Evolutionary conservation across 179 eudicot genomes (phyloP).

Genomic region (Vitellaria paradoxa): DNA sequence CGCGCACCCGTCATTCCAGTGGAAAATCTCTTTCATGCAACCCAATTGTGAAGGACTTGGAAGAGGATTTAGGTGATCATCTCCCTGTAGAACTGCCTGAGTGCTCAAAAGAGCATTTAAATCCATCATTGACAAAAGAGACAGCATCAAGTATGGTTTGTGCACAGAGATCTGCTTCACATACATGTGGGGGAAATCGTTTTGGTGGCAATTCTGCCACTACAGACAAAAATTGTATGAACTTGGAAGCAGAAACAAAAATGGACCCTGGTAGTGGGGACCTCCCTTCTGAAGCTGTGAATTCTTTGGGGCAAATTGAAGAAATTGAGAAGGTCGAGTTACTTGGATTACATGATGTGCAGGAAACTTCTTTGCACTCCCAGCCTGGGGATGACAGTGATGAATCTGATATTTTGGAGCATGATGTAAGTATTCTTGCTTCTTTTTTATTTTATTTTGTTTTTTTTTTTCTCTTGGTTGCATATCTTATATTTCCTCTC

Average conservation of each 20-base stretch:
- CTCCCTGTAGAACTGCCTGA: conserved; percentile 8
- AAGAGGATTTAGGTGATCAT: conserved; percentile 17
- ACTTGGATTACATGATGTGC: conserved; percentile 22
- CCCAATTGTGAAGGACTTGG: neutral
- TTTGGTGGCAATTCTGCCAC: conserved; percentile 13
- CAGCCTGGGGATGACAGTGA: conserved; percentile 43
- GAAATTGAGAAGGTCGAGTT: conserved; percentile 24
- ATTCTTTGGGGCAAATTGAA: conserved; percentile 24
- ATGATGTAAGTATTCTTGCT: conserved; percentile 63
- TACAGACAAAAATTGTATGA: conserved; percentile 2
- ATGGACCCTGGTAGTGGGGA: conserved; percentile 14
- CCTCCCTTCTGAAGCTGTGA: conserved; percentile 17
- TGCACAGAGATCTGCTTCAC: conserved; percentile 11
- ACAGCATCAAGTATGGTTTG: conserved; percentile 19
- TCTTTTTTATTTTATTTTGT: neutral
- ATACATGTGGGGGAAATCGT: conserved; percentile 8
- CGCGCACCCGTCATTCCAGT: conserved; percentile 12
- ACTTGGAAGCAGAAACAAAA: conserved; percentile 20
- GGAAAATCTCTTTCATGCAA: conserved; percentile 13
- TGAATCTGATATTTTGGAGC: conserved; percentile 67
- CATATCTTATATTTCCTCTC: neutral
- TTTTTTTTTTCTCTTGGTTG: neutral
- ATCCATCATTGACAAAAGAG: conserved; percentile 19
- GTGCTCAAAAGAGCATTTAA: conserved; percentile 16
- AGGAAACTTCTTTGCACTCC: conserved; percentile 30